phyloP scores from a whole-genome alignment of 164 flowering plant genomes.

The Litsea cubeba region DNA sequence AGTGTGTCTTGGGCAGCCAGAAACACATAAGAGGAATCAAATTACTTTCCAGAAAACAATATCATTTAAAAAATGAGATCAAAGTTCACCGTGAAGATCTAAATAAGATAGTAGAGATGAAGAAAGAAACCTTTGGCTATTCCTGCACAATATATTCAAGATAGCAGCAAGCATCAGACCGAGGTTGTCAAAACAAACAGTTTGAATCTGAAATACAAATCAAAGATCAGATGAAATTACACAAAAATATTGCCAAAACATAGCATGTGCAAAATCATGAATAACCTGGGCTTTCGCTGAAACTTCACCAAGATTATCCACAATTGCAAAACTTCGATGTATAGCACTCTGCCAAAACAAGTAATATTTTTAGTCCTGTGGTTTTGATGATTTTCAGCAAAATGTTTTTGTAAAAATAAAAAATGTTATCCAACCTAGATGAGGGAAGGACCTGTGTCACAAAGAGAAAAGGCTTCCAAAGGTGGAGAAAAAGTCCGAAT shows the following conservation, averaged over 20 bases:
- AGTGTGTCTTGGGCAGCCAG: too few species aligned
- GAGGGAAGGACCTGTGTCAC: background rate
- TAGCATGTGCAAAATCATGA: background rate
- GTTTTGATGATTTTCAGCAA: background rate
- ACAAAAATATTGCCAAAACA: background rate
- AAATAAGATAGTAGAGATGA: constrained; percentile 1
- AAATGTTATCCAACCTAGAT: background rate
- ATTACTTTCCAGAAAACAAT: background rate
- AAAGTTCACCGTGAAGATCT: background rate
- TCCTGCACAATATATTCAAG: constrained; percentile 55
- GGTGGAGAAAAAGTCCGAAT: too few species aligned
- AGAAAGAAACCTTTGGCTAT: constrained; percentile 53
- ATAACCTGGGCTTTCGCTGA: constrained; percentile 91
- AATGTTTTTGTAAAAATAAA: background rate
- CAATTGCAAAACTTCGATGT: constrained; percentile 86
- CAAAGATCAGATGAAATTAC: constrained; percentile 1
- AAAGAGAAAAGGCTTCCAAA: background rate
- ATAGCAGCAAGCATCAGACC: constrained; percentile 84
- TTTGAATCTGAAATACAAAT: constrained; percentile 67
- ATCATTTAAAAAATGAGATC: background rate
- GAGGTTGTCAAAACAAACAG: constrained; percentile 87
- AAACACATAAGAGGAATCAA: too few species aligned
- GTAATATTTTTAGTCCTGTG: background rate
- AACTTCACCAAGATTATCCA: constrained; percentile 91
- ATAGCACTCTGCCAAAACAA: constrained; percentile 62